Base-by-base conservation (phyloP, 2,329 filamentous ascomycete species). In the Fusarium buxicola region DNA sequence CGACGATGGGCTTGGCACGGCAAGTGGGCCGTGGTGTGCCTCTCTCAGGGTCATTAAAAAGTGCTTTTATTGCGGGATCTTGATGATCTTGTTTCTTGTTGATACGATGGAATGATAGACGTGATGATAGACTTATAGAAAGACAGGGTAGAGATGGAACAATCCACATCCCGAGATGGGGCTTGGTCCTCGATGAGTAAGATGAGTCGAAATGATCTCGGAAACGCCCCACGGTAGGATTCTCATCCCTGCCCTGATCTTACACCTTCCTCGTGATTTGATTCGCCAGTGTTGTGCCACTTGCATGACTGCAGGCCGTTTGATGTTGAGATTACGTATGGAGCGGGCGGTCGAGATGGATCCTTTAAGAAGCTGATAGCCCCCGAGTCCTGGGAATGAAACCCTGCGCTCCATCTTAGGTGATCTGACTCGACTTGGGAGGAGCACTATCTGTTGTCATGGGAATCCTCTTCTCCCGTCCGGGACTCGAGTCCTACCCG, bases 1-100 rank as follows among this genome's bases (percentile, higher is more conserved):
- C 84, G 95, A 53, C 91, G 92, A 75, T 98, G 94, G 94, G 94
- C 92, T 1, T 98, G 94, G 94, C 91, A 87, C 72, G 94, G 94
- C 36, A 97, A 97, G 77, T 98, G 92, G 91, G 94, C 94, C 7
- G 92, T 98, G n/a, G 89, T 96, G 5, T 93, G 69, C 45, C 63
- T 79, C 8, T 79, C 77, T 6, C 58, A 75, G 38, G 76, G 73
- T 8, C 66, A 69, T 31, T 77, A 65, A 67, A 61, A 49, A 53
- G 31, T 43, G 41, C 31, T 52, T 15, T 28, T n/a, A 49, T 40
- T 12, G 21, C n/a, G n/a, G 3, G 10, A 36, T 40, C 7, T 30
- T 18, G 5, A 31, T 31, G 8, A 5, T 8, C 18, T 44, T 41
- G 38, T 34, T 28, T 44, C 30, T 34, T 50, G 39, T 60, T 62